Percentiles rank a stretch among this genome's conserved stretches.
These are phyloP conservation scores for Ogataea corticis DNA, from an alignment of 805 yeast genomes.

Conservation along the genomic window DNA sequence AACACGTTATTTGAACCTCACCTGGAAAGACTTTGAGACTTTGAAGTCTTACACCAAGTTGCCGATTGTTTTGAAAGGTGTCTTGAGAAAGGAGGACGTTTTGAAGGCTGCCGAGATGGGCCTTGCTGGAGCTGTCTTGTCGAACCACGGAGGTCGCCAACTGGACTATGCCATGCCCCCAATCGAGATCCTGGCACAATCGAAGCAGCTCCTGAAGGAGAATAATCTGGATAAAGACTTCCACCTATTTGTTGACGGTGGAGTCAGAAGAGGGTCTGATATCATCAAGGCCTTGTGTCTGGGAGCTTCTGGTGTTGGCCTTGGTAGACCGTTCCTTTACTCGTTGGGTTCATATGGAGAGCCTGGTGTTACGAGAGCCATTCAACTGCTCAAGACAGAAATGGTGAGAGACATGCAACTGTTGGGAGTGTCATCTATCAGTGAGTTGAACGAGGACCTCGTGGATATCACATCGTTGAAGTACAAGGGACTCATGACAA, in stretches of 20 bases:
- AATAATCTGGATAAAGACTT: conserved; percentile 40
- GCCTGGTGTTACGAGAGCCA: conserved; percentile 65
- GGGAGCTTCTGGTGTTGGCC: conserved; percentile 54
- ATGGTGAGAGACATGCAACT: conserved; percentile 65
- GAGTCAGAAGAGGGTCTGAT: conserved; percentile 45
- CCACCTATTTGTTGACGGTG: conserved; percentile 45
- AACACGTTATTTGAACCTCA: conserved; percentile 28
- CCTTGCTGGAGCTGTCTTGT: conserved; percentile 60
- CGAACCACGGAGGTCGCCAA: conserved; percentile 77
- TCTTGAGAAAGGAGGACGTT: conserved; percentile 65
- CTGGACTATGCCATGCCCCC: conserved; percentile 64
- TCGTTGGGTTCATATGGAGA: conserved; percentile 82
- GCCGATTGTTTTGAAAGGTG: conserved; percentile 58
- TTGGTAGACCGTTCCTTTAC: conserved; percentile 76
- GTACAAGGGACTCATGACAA: conserved; percentile 36
- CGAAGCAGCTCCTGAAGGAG: conserved; percentile 45
- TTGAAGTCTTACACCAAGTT: conserved; percentile 45
- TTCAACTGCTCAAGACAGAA: conserved; percentile 61
- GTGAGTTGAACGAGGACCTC: conserved; percentile 43
- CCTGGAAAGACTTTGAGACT: conserved; percentile 61
- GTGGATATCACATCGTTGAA: conserved; percentile 37
- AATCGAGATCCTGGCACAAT: conserved; percentile 57
- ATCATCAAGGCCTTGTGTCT: conserved; percentile 42
- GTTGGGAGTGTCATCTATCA: conserved; percentile 55
- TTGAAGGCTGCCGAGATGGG: conserved; percentile 56